Percentiles rank a stretch among this genome's conserved stretches.
phyloP scores from a whole-genome alignment of 495 filamentous ascomycete genomes.

The Penicillium canariense region DNA sequence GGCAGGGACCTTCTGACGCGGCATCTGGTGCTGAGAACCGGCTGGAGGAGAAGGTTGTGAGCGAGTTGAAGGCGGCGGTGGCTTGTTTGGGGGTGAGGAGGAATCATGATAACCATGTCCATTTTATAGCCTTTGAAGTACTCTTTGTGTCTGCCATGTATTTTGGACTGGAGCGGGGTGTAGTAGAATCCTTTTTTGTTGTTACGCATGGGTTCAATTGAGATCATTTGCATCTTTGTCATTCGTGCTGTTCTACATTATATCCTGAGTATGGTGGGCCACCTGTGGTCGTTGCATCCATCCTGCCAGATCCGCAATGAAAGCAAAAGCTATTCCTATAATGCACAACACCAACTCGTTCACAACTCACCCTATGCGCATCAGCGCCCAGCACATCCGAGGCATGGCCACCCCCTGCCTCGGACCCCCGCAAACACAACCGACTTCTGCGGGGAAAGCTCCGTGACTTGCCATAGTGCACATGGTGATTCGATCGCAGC shows the following conservation, averaged over 20 bases:
- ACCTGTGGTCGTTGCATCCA: too few species aligned
- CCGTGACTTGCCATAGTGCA: not conserved
- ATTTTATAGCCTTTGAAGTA: slow-evolving; percentile 17
- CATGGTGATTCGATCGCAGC: slow-evolving; percentile 3
- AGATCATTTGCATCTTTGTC: slow-evolving; percentile 4
- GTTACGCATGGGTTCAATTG: slow-evolving; percentile 8
- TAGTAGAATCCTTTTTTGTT: slow-evolving; percentile 5
- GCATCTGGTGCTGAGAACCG: slow-evolving; percentile 49
- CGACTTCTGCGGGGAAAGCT: slow-evolving; percentile 30
- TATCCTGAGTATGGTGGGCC: too few species aligned
- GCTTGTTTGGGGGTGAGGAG: slow-evolving; percentile 40
- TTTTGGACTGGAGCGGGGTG: slow-evolving; percentile 18
- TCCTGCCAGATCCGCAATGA: too few species aligned
- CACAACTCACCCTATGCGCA: too few species aligned
- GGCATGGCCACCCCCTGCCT: slow-evolving; percentile 1
- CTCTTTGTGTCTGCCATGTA: slow-evolving; percentile 2
- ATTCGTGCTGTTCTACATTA: not conserved
- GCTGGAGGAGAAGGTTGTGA: slow-evolving; percentile 71
- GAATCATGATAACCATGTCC: slow-evolving; percentile 33
- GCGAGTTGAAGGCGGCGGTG: slow-evolving; percentile 53
- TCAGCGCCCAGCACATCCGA: too few species aligned
- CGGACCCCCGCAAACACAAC: slow-evolving; percentile 27
- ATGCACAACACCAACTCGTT: too few species aligned
- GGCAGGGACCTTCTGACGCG: slow-evolving; percentile 43
- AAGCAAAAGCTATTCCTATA: too few species aligned